These are phyloP conservation scores for Phytophthora citricola DNA, from an alignment of 352 stramenopile genomes.

Conservation along the genomic window DNA sequence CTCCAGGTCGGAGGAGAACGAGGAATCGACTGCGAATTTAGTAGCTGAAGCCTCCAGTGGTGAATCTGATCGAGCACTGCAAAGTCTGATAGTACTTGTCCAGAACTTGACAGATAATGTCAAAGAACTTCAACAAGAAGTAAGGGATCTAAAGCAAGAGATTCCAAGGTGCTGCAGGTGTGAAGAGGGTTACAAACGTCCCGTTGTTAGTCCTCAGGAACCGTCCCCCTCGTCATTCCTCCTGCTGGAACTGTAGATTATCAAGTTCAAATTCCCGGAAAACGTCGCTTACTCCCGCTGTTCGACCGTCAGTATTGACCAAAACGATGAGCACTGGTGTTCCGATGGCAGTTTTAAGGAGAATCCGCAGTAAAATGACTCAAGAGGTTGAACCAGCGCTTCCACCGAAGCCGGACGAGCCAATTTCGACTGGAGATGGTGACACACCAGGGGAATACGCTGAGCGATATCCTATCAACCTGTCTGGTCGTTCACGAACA, in stretches of 20 bases:
- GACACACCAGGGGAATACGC: neutral
- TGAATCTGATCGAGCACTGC: too few relatives aligned
- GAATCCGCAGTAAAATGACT: neutral
- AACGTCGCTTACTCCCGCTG: too few relatives aligned
- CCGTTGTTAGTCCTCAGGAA: too few relatives aligned
- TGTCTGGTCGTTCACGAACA: neutral
- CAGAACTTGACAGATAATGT: conserved; percentile 9
- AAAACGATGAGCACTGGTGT: too few relatives aligned
- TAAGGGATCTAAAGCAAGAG: conserved; percentile 3
- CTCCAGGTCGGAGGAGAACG: neutral
- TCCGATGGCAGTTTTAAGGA: neutral
- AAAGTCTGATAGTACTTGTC: neutral
- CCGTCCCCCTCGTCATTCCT: too few relatives aligned
- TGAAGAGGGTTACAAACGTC: too few relatives aligned
- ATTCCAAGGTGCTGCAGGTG: too few relatives aligned
- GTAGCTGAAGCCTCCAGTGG: too few relatives aligned
- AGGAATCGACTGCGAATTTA: too few relatives aligned
- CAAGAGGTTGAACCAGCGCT: neutral
- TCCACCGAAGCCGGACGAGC: neutral
- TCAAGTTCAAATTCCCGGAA: too few relatives aligned
- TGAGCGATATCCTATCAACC: neutral
- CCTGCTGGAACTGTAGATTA: too few relatives aligned
- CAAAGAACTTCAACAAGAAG: conserved; percentile 5
- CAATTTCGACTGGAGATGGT: neutral
- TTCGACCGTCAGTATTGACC: too few relatives aligned